phyloP scores from a whole-genome alignment of 179 eudicot species.

The Carnegiea gigantea region DNA sequence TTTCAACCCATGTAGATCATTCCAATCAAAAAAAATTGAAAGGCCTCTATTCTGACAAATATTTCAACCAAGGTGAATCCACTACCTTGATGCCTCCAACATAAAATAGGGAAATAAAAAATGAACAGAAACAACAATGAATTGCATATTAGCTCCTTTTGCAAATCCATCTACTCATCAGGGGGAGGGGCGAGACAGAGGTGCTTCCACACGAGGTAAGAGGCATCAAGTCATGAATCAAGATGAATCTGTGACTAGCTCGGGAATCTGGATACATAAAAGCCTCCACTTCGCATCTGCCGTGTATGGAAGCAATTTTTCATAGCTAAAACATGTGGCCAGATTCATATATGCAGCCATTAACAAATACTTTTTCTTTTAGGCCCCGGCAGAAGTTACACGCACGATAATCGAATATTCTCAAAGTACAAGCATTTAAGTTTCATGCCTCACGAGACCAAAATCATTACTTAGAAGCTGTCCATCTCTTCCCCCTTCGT shows the following conservation, averaged over 20 bases:
- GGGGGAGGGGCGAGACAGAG: neutral
- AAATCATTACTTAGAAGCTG: neutral
- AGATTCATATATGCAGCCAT: too few species aligned
- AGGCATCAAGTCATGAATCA: neutral
- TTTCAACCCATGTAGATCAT: neutral
- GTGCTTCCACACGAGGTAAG: neutral
- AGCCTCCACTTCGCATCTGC: neutral
- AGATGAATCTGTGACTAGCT: neutral
- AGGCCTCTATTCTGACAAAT: too few species aligned
- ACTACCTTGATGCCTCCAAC: neutral
- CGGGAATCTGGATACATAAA: neutral
- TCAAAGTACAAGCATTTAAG: neutral
- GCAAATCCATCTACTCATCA: neutral
- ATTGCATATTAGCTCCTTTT: neutral
- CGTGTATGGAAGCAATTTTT: neutral
- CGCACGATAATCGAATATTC: too few species aligned
- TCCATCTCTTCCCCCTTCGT: neutral
- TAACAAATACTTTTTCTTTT: too few species aligned
- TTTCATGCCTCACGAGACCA: neutral
- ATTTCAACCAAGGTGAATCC: neutral
- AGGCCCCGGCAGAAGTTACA: too few species aligned
- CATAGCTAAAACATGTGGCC: neutral
- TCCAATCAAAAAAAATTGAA: too few species aligned
- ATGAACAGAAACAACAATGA: neutral
- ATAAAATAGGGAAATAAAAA: too few species aligned